Conservation (phyloP, 179 eudicot genomes). For the Spergularia azorica region DNA sequence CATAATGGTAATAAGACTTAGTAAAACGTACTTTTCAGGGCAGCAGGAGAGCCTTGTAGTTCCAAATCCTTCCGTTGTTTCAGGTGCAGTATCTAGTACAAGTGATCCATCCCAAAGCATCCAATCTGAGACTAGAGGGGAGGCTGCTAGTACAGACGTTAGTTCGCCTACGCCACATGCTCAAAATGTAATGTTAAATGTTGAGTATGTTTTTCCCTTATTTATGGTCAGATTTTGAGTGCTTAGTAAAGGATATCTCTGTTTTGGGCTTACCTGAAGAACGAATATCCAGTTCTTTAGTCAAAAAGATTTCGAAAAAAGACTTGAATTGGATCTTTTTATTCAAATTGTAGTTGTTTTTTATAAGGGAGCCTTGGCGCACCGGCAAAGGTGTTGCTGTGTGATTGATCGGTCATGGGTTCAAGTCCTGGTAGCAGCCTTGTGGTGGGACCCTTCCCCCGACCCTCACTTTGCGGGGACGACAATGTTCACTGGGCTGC, state of each 20-base stretch:
- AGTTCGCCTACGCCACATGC: constrained; percentile 27
- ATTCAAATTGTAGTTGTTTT: no score
- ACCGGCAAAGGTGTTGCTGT: no score
- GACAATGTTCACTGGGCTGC: no score
- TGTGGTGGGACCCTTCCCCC: no score
- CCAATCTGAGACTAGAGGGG: constrained; percentile 31
- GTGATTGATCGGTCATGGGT: no score
- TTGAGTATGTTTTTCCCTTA: neutral
- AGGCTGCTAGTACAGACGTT: constrained; percentile 26
- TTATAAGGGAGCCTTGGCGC: no score
- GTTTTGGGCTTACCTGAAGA: neutral
- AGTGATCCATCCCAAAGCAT: constrained; percentile 23
- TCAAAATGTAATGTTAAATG: constrained; percentile 37
- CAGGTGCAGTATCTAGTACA: constrained; percentile 34
- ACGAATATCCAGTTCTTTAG: neutral
- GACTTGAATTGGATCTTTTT: no score
- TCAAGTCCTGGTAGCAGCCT: no score
- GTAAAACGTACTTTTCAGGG: constrained; percentile 30
- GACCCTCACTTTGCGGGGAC: no score
- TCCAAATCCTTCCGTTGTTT: constrained; percentile 41
- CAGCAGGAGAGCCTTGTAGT: constrained; percentile 39
- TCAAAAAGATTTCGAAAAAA: neutral
- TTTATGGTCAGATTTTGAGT: constrained; percentile 15
- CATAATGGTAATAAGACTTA: constrained; percentile 13
- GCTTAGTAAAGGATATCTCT: neutral